Conservation (phyloP, 768 basidiomycete genomes). For the Phanerodontia chrysosporium region DNA sequence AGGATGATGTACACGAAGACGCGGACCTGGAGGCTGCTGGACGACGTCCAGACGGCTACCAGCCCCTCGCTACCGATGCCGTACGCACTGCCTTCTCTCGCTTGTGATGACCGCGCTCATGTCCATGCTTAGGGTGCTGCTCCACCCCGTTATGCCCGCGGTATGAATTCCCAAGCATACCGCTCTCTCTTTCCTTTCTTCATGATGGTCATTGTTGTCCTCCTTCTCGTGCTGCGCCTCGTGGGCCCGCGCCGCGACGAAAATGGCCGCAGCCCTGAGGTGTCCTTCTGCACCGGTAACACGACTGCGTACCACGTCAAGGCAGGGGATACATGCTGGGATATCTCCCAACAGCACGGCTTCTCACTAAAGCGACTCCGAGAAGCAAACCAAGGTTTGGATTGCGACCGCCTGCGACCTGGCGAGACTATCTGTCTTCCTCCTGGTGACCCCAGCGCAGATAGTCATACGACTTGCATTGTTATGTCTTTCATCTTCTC, state of each 20-base stretch:
- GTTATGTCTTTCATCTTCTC: neutral
- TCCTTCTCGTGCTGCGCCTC: conserved; percentile 61
- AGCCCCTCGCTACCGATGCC: conserved; percentile 46
- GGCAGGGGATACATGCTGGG: conserved; percentile 46
- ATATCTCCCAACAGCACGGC: conserved; percentile 44
- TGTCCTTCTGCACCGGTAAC: conserved; percentile 40
- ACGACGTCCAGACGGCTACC: conserved; percentile 51
- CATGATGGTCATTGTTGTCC: conserved; percentile 56
- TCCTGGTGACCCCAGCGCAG: neutral
- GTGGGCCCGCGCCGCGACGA: conserved; percentile 35
- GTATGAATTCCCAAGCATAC: conserved; percentile 32
- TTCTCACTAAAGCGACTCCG: conserved; percentile 37
- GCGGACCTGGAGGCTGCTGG: conserved; percentile 57
- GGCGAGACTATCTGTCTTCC: conserved; percentile 56
- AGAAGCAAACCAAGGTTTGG: conserved; percentile 45
- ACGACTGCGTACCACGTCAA: conserved; percentile 11
- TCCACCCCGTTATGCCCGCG: neutral
- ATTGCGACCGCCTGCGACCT: conserved; percentile 52
- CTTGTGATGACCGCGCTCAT: neutral
- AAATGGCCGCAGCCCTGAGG: neutral
- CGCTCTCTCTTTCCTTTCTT: conserved; percentile 67
- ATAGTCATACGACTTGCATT: neutral
- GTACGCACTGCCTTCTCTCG: conserved; percentile 27
- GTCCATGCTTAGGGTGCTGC: neutral
- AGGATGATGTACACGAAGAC: conserved; percentile 35